Percentiles rank a stretch among this genome's conserved stretches.
phyloP scores from a whole-genome alignment of 164 flowering plant genomes.

The Vitis vinifera region ASM3070453v1 NC_081808.1:19987001-19987500 shows the following conservation, averaged over 20 bases:
- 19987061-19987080: background rate
- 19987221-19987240: background rate
- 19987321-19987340: background rate
- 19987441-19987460: background rate
- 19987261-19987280: background rate
- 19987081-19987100: background rate
- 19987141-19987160: no score
- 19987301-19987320: background rate
- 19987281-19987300: background rate
- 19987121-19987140: no score
- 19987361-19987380: background rate
- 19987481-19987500: background rate
- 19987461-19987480: slow-evolving; percentile 4
- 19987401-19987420: background rate
- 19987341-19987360: background rate
- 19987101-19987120: background rate
- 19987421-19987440: background rate
- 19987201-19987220: background rate
- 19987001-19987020: background rate
- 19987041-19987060: background rate
- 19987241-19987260: background rate
- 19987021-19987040: background rate
- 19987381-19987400: background rate
- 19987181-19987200: background rate
- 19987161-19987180: background rate